Evolutionary conservation across 2,329 filamentous ascomycete genomes (phyloP), one percentile per base, ranked within the genome.

Genomic region (Fusarium sp.): DNA sequence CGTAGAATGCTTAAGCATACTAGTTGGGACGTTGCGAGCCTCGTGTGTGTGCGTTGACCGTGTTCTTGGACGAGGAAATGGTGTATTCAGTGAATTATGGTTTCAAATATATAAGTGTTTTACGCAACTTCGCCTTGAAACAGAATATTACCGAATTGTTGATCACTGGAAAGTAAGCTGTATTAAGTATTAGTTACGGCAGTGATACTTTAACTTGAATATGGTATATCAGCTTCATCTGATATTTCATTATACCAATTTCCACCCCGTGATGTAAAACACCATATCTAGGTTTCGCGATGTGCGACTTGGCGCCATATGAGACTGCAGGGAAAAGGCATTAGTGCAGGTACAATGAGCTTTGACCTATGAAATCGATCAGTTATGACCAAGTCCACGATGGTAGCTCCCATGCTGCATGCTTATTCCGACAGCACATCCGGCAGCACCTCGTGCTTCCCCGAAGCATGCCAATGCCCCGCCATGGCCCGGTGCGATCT

Each of bases 361-460:
- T 64, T 53, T 47, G 54, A 23, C 74, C 70, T 63, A 67, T 67
- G 52, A 53, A 72, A 68, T 63, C 53, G 59, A 60, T 49, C 65
- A 60, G 21, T 64, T 61, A 40, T 60, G 57, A 44, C 37, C 35
- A 65, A 64, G 44, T 60, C 66, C 65, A 66, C 64, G 62, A 71
- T 66, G 61, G 33, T 43, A 67, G 62, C 64, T 70, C 57, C 57
- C 42, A 71, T 68, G 60, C 75, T 78, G 72, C 75, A 71, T 72
- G 70, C 73, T 73, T 71, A 68, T 69, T 72, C 67, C 59, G 66
- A 71, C 59, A 74, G 58, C 64, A 67, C 54, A 60, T 52, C 71
- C 75, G 75, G 75, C 66, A 71, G 72, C 58, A 77, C 40, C 61
- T 73, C 54, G 58, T 75, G 73, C 75, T 71, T 77, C 75, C 74